Conservation (phyloP, 169 alveolate species). For the Eimeria sp. region DNA sequence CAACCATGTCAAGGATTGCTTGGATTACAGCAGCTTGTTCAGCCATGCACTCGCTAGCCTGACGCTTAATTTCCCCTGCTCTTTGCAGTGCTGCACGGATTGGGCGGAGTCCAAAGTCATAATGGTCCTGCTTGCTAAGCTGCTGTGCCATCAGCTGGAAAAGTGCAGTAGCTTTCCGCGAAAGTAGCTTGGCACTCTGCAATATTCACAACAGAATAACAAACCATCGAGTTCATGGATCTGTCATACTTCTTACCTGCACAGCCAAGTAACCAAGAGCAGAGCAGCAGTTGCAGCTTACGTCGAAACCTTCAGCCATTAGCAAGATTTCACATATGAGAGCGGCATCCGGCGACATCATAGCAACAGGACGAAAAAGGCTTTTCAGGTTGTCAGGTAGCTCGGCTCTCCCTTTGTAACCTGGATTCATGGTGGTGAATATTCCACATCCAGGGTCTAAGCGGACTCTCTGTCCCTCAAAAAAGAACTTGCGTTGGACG, state of each 20-base stretch:
- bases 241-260: neutral
- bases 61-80: slow-evolving; percentile 96
- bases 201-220: neutral
- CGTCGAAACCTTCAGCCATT: slow-evolving; percentile 98
- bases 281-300: slow-evolving; percentile 76
- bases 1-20: slow-evolving; percentile 89
- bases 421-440: slow-evolving; percentile 98
- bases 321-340: slow-evolving; percentile 98
- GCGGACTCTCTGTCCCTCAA: slow-evolving; percentile 96
- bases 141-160: slow-evolving; percentile 96
- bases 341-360: slow-evolving; percentile 98
- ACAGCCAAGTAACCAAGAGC: neutral
- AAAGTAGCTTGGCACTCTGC: slow-evolving; percentile 94
- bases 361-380: slow-evolving; percentile 98
- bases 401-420: slow-evolving; percentile 98
- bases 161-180: slow-evolving; percentile 96
- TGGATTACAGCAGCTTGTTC: slow-evolving; percentile 93
- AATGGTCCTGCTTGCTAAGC: slow-evolving; percentile 96
- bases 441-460: slow-evolving; percentile 97
- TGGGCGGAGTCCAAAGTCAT: slow-evolving; percentile 99
- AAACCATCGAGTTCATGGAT: neutral
- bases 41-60: slow-evolving; percentile 93
- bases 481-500: slow-evolving; percentile 89
- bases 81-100: slow-evolving; percentile 97
- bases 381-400: slow-evolving; percentile 98